Evolutionary conservation across 1,284 basidiomycete genomes (phyloP).

Genomic region (Cutaneotrichosporon sp.): DNA sequence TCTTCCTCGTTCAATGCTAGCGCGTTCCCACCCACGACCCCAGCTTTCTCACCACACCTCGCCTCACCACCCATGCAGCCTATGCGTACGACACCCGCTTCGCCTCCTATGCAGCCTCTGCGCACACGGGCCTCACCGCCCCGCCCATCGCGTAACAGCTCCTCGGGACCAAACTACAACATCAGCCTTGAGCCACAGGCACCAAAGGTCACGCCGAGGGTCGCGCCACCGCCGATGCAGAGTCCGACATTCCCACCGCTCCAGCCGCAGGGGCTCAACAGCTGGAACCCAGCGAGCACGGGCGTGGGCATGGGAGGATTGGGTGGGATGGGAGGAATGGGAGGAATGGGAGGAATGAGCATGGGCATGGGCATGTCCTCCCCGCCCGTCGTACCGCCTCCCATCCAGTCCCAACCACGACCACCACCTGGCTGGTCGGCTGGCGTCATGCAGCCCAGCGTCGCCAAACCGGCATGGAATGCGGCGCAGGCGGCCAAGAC

Average conservation of each 20-base stretch:
- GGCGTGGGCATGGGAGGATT: slow-evolving; percentile 2
- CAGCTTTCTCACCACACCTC: slow-evolving; percentile 15
- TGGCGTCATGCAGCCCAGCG: slow-evolving; percentile 48
- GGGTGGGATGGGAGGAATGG: slow-evolving; percentile 8
- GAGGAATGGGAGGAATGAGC: not conserved
- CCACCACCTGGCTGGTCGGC: slow-evolving; percentile 47
- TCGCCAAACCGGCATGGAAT: slow-evolving; percentile 37
- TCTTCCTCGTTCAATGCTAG: slow-evolving; percentile 44
- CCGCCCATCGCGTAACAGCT: not conserved
- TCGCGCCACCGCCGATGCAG: slow-evolving; percentile 11
- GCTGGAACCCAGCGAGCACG: not conserved
- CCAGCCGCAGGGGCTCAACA: slow-evolving; percentile 11
- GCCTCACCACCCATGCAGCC: slow-evolving; percentile 25
- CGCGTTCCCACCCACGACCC: slow-evolving; percentile 29
- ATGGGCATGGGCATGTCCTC: slow-evolving; percentile 6
- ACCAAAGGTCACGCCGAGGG: slow-evolving; percentile 14
- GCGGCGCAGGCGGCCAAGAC: slow-evolving; percentile 20
- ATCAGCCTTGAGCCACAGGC: slow-evolving; percentile 41
- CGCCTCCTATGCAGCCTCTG: not conserved
- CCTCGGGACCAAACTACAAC: slow-evolving; percentile 48
- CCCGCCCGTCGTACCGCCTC: slow-evolving; percentile 14
- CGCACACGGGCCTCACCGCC: slow-evolving; percentile 2
- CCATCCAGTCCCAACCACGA: slow-evolving; percentile 9
- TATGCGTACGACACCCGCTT: not conserved
- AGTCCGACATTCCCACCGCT: slow-evolving; percentile 11